These are phyloP conservation scores for Eucalyptus erythrocorys DNA, from an alignment of 345 rosid species.

Conservation along the genomic window DNA sequence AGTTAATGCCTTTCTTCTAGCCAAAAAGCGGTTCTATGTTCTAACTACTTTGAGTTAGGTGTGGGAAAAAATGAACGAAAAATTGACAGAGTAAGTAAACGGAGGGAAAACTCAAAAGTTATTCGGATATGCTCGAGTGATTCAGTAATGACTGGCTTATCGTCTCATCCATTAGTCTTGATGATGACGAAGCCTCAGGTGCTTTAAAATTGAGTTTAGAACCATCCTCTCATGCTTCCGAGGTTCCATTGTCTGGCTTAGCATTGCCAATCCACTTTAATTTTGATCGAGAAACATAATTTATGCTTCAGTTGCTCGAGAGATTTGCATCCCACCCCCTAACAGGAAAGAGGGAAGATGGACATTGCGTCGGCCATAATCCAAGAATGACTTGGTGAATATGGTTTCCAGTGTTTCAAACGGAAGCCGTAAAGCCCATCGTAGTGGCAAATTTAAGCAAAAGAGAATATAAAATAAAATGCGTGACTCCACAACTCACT, in stretches of 20 bases:
- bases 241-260: not conserved
- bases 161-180: not conserved
- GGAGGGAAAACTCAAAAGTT: not conserved
- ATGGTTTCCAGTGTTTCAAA: not conserved
- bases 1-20: not conserved
- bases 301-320: not conserved
- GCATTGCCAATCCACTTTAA: not conserved
- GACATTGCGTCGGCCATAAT: not conserved
- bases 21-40: not conserved
- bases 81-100: not conserved
- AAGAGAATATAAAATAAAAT: not conserved
- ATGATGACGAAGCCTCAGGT: not conserved
- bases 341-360: not conserved
- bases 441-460: not conserved
- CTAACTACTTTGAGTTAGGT: not conserved
- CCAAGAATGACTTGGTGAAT: not conserved
- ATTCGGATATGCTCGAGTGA: not conserved
- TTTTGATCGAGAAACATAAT: not conserved
- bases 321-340: not conserved
- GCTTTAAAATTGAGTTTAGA: not conserved
- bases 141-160: not conserved
- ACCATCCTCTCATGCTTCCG: not conserved
- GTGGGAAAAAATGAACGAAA: not conserved
- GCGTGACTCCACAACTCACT: not conserved
- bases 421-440: not conserved